A percentile compares a stretch with the other conserved stretches of the same genome.
phyloP scores from a whole-genome alignment of 441 rosid species.

The Isatis lusitanica region DNA sequence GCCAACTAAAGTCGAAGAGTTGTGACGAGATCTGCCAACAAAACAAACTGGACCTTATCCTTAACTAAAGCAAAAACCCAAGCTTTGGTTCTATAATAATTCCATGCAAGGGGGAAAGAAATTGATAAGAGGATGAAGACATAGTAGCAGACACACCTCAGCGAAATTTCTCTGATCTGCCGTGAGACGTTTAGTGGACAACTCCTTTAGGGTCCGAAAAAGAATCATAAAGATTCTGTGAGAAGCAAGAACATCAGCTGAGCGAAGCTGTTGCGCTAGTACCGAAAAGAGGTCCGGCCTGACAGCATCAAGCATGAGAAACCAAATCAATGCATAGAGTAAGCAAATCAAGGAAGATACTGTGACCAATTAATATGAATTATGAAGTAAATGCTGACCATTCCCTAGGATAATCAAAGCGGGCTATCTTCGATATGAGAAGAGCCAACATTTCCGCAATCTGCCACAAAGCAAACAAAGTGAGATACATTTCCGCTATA shows the following conservation, averaged over 20 bases:
- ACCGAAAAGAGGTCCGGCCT: constrained; percentile 91
- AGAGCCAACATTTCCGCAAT: constrained; percentile 88
- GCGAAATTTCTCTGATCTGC: constrained; percentile 87
- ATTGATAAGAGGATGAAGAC: not conserved
- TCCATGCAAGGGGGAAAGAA: constrained; percentile 4
- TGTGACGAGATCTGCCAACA: constrained; percentile 88
- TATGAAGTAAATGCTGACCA: constrained; percentile 37
- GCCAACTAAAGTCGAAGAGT: constrained; percentile 90
- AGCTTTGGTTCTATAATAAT: constrained; percentile 8
- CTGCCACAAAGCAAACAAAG: constrained; percentile 42
- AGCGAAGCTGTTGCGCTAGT: constrained; percentile 85
- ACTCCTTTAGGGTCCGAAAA: constrained; percentile 86
- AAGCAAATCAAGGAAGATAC: constrained; percentile 8
- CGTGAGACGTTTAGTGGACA: constrained; percentile 92
- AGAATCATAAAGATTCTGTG: constrained; percentile 93
- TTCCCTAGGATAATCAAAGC: constrained; percentile 95
- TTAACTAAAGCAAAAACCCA: constrained; percentile 23
- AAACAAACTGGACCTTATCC: constrained; percentile 22
- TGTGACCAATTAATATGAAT: not conserved
- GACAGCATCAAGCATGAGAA: constrained; percentile 35
- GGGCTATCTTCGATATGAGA: constrained; percentile 91
- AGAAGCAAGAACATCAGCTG: constrained; percentile 80
- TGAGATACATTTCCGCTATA: constrained; percentile 5
- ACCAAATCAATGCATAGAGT: not conserved
- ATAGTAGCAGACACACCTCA: constrained; percentile 53